A percentile compares a stretch with the other conserved stretches of the same genome.
These are phyloP conservation scores for Sporormia fimetaria DNA, from an alignment of 495 filamentous ascomycete genomes.

Conservation along the genomic window DNA sequence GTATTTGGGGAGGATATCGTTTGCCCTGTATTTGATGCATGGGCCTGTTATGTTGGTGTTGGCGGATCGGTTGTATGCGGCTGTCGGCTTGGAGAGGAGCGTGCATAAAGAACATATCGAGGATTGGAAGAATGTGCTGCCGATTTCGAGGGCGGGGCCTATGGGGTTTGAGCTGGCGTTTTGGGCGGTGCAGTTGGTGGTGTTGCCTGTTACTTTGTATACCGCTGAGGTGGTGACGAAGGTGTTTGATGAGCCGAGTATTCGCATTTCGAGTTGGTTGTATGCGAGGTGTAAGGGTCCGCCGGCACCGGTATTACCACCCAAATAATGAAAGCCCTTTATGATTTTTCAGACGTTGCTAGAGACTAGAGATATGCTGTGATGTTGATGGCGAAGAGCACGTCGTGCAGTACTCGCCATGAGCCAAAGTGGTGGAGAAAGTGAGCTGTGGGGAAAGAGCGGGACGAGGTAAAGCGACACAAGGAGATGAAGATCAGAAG, in stretches of 20 bases:
- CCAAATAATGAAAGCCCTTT: too few relatives aligned
- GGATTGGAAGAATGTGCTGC: conserved; percentile 38
- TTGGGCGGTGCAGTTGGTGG: conserved; percentile 41
- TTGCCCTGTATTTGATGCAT: conserved; percentile 44
- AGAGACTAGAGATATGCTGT: too few relatives aligned
- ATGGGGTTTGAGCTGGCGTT: conserved; percentile 46
- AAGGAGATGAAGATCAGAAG: too few relatives aligned
- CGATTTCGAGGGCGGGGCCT: conserved; percentile 40
- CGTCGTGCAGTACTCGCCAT: too few relatives aligned
- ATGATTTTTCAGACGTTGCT: too few relatives aligned
- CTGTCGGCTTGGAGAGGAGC: conserved; percentile 39
- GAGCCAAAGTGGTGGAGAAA: too few relatives aligned
- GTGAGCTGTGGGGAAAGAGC: too few relatives aligned
- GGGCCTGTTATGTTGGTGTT: conserved; percentile 40
- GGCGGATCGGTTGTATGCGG: conserved; percentile 42
- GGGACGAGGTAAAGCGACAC: too few relatives aligned
- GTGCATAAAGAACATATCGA: conserved; percentile 32
- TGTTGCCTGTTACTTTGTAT: conserved; percentile 47
- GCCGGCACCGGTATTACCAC: too few relatives aligned
- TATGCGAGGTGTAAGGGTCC: too few relatives aligned
- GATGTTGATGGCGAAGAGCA: too few relatives aligned
- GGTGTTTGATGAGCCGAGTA: conserved; percentile 45
- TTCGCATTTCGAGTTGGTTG: conserved; percentile 43
- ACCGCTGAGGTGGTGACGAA: conserved; percentile 45
- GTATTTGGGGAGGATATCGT: conserved; percentile 43